Percentiles rank a stretch among this genome's conserved stretches.
phyloP scores from a whole-genome alignment of 176 grass and related monocot species.

The Rhynchospora tenuis region DNA sequence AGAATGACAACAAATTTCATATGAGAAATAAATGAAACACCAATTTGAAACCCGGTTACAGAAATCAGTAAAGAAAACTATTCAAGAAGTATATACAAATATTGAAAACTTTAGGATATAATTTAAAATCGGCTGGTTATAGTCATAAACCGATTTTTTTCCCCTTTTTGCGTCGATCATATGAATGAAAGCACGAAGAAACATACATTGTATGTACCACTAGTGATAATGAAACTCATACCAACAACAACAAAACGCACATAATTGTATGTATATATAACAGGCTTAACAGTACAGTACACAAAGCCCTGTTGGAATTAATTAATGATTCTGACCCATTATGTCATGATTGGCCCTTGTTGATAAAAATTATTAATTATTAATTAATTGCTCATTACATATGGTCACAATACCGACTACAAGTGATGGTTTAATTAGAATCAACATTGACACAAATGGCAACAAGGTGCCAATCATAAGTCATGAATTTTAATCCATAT shows the following conservation, averaged over 20 bases:
- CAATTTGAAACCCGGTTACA: no score
- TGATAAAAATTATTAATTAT: neutral
- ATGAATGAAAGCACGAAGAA: neutral
- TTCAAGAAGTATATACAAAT: neutral
- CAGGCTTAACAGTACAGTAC: neutral
- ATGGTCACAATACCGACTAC: neutral
- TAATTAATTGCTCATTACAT: neutral
- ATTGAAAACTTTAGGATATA: neutral
- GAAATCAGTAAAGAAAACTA: neutral
- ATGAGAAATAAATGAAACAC: no score
- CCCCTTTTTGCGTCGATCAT: no score
- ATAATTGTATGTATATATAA: neutral
- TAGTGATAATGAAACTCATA: neutral
- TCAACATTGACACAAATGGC: neutral
- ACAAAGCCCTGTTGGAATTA: neutral
- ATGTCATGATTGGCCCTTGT: neutral
- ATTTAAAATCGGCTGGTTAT: neutral
- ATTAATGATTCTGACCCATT: neutral
- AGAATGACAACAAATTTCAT: no score
- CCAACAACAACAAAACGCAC: neutral
- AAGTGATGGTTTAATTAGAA: neutral
- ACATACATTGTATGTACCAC: neutral
- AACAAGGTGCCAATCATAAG: neutral
- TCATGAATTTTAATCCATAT: neutral
- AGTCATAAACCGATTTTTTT: neutral